Evolutionary conservation across 441 rosid genomes (phyloP), one percentile per base, ranked within the genome.

Genomic region (Brassica balearica): DNA sequence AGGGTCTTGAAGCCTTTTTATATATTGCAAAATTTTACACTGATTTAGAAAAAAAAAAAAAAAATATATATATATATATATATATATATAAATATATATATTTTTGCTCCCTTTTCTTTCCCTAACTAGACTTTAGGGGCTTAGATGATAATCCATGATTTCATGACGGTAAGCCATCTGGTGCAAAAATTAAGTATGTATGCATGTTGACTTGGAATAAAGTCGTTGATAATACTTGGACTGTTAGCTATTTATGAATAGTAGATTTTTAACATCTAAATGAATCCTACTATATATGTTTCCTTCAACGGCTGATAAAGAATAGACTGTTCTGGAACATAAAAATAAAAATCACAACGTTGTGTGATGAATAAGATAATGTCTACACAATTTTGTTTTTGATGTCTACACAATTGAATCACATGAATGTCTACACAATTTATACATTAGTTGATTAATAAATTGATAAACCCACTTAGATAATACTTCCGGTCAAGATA

Each of bases 201-300:
- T 43, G 74, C 74, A 29, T 68, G 68, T 29, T 69, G 51, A 76
- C 53, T 69, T 61, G 65, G 75, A 53, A 69, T 60, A 20, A 27
- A 8, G 32, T 56, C 14, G 55, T 34, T 1, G 60, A 43, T 63
- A 9, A 46, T 62, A 15, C 12, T 23, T 63, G 6, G 38, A 22
- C 17, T 9, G 46, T 22, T 59, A 10, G n/a, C 0, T 61, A 59
- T 41, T 61, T 14, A 43, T 17, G 17, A 63, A 73, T 56, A 59
- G 3, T 10, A 61, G 32, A 22, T 59, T 41, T 27, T 19, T 17
- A 8, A 63, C 51, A 73, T 61, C 15, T 14, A 12, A 48, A 61
- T 25, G 9, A 62, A 46, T 43, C 6, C 53, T 46, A 8, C n/a
- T 46, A 9, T 36, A 23, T 36, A 36, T 36, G 41, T 60, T n/a